Evolutionary conservation across 495 filamentous ascomycete genomes (phyloP).

Genomic region (Acidomyces sp.): DNA sequence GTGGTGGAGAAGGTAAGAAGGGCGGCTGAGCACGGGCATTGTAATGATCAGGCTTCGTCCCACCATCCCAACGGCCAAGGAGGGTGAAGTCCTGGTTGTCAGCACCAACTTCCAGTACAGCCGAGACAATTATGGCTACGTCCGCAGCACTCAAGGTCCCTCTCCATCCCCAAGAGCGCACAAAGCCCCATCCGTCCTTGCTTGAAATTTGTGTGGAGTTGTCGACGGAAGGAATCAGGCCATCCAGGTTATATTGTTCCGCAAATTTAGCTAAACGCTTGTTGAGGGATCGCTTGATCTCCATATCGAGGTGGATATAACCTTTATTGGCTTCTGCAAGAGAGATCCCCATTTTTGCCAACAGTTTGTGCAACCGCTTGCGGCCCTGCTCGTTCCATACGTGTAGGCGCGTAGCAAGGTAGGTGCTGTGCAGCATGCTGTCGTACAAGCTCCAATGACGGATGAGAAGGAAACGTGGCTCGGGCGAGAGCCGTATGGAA

Average conservation of each 20-base stretch:
- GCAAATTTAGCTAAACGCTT: constrained; percentile 78
- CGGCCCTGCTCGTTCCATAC: constrained; percentile 85
- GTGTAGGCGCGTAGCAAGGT: constrained; percentile 80
- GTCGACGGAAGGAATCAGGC: constrained; percentile 59
- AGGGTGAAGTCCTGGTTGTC: constrained; percentile 1
- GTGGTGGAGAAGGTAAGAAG: constrained; percentile 15
- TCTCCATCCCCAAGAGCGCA: constrained; percentile 95
- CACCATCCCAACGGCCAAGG: constrained; percentile 6
- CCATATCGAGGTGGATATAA: constrained; percentile 98
- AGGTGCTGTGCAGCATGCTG: constrained; percentile 94
- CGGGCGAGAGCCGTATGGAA: constrained; percentile 81
- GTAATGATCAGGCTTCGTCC: not conserved
- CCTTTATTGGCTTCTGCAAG: constrained; percentile 85
- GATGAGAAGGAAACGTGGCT: constrained; percentile 86
- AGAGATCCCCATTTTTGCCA: constrained; percentile 97
- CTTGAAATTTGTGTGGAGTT: constrained; percentile 35
- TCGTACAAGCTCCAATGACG: constrained; percentile 96
- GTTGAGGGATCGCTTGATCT: constrained; percentile 79
- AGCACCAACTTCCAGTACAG: constrained; percentile 80
- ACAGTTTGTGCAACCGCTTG: constrained; percentile 84
- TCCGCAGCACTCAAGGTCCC: constrained; percentile 85
- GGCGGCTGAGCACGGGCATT: constrained; percentile 9
- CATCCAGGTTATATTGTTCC: constrained; percentile 80
- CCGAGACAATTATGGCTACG: constrained; percentile 77
- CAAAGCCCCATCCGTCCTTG: constrained; percentile 91